A percentile compares a stretch with the other conserved stretches of the same genome.
phyloP scores from a whole-genome alignment of 352 stramenopile genomes.

The Phytophthora tentaculata region DNA sequence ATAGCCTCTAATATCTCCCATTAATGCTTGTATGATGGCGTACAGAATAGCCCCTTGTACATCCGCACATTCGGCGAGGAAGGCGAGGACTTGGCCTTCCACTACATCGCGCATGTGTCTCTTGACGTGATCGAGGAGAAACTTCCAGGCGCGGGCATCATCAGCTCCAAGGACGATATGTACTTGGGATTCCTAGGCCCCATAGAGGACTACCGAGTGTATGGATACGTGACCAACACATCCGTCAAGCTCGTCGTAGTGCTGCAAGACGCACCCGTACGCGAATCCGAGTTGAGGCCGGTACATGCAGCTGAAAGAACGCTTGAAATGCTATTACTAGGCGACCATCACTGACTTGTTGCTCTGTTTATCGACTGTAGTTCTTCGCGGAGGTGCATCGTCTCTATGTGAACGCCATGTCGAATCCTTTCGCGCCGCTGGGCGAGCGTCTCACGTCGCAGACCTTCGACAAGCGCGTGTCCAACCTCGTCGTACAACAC shows the following conservation, averaged over 20 bases:
- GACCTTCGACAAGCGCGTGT: slow-evolving; percentile 83
- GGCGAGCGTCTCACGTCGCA: slow-evolving; percentile 83
- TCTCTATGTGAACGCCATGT: slow-evolving; percentile 88
- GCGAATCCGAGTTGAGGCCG: slow-evolving; percentile 79
- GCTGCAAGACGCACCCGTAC: slow-evolving; percentile 73
- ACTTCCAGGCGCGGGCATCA: slow-evolving; percentile 53
- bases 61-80: slow-evolving; percentile 86
- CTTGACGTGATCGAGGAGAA: slow-evolving; percentile 89
- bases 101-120: slow-evolving; percentile 88
- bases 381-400: slow-evolving; percentile 88
- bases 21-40: background rate
- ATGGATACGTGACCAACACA: slow-evolving; percentile 89
- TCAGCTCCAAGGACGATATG: slow-evolving; percentile 81
- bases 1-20: background rate
- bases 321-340: background rate
- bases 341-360: slow-evolving; percentile 7
- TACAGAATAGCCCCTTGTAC: slow-evolving; percentile 83
- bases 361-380: slow-evolving; percentile 33
- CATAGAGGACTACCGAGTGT: slow-evolving; percentile 89
- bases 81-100: slow-evolving; percentile 81
- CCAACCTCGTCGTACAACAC: slow-evolving; percentile 77
- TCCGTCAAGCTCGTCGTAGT: slow-evolving; percentile 86
- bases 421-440: slow-evolving; percentile 84
- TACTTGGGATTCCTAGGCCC: slow-evolving; percentile 85
- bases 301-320: slow-evolving; percentile 28